phyloP scores from a whole-genome alignment of 441 rosid species.

The Brassica balearica region DNA sequence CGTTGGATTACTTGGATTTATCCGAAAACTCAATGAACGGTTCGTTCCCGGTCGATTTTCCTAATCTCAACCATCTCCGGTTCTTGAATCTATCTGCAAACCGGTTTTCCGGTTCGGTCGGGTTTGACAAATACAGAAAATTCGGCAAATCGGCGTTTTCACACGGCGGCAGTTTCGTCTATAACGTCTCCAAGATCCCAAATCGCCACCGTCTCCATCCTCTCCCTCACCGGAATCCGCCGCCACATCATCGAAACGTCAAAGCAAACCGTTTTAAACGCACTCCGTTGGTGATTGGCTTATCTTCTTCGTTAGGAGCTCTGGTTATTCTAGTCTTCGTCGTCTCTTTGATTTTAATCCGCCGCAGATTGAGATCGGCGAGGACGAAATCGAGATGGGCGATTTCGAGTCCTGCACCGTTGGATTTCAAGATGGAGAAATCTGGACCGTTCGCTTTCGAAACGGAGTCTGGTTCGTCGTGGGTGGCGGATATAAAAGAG shows the following conservation, averaged over 20 bases:
- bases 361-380: constrained; percentile 44
- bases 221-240: constrained; percentile 18
- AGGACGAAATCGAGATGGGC: constrained; percentile 77
- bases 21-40: constrained; percentile 75
- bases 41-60: constrained; percentile 81
- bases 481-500: constrained; percentile 92
- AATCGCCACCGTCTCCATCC: constrained; percentile 32
- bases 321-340: constrained; percentile 46
- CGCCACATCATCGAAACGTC: constrained; percentile 34
- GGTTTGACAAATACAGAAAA: constrained; percentile 45
- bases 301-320: constrained; percentile 55
- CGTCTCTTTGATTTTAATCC: constrained; percentile 37
- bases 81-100: constrained; percentile 74
- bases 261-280: constrained; percentile 28
- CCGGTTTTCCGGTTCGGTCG: constrained; percentile 62
- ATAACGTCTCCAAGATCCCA: constrained; percentile 50
- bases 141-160: constrained; percentile 75
- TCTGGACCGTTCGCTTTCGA: constrained; percentile 91
- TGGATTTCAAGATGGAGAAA: constrained; percentile 76
- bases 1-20: constrained; percentile 65
- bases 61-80: constrained; percentile 52
- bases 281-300: constrained; percentile 48
- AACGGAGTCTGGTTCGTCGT: constrained; percentile 79
- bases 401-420: constrained; percentile 72
- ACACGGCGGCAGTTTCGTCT: constrained; percentile 57